phyloP scores from a whole-genome alignment of 2,329 filamentous ascomycete genomes.

The Dactylellina leptospora region DNA sequence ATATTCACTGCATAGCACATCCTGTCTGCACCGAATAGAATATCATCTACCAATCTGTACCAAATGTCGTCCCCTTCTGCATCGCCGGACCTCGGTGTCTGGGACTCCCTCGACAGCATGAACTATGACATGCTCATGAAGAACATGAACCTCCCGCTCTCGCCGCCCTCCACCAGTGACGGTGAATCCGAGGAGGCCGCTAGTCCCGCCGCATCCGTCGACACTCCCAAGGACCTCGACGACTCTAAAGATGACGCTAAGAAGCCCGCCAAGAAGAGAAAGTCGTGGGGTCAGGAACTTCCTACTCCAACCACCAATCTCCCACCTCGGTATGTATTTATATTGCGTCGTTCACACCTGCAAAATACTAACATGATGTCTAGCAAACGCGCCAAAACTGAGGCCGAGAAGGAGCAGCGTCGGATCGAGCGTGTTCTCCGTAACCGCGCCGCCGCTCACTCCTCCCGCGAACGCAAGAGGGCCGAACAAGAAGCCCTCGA shows the following conservation, averaged over 20 bases:
- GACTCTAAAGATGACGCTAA: slow-evolving; percentile 64
- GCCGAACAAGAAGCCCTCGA: slow-evolving; percentile 86
- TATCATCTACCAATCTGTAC: too few relatives aligned
- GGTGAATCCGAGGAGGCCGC: slow-evolving; percentile 34
- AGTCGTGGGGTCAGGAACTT: slow-evolving; percentile 97
- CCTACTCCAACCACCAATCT: slow-evolving; percentile 96
- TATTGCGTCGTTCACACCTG: background rate
- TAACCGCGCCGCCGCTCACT: slow-evolving; percentile 94
- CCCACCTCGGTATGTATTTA: slow-evolving; percentile 75
- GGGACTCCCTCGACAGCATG: slow-evolving; percentile 38
- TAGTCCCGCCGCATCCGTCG: slow-evolving; percentile 29
- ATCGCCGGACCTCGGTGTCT: slow-evolving; percentile 26
- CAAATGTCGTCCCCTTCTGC: slow-evolving; percentile 37
- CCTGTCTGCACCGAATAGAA: background rate
- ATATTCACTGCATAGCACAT: background rate
- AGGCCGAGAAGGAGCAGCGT: slow-evolving; percentile 98
- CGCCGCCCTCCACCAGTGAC: slow-evolving; percentile 40
- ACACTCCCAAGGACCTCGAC: slow-evolving; percentile 6
- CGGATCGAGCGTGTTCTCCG: slow-evolving; percentile 96
- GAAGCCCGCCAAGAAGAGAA: slow-evolving; percentile 88
- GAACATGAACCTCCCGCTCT: slow-evolving; percentile 36
- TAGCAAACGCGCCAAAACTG: slow-evolving; percentile 96
- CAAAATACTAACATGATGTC: slow-evolving; percentile 56
- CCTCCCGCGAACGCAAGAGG: slow-evolving; percentile 91
- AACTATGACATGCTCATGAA: slow-evolving; percentile 50